phyloP scores from a whole-genome alignment of 805 yeast genomes.

The Kluyveromyces starmeri region DNA sequence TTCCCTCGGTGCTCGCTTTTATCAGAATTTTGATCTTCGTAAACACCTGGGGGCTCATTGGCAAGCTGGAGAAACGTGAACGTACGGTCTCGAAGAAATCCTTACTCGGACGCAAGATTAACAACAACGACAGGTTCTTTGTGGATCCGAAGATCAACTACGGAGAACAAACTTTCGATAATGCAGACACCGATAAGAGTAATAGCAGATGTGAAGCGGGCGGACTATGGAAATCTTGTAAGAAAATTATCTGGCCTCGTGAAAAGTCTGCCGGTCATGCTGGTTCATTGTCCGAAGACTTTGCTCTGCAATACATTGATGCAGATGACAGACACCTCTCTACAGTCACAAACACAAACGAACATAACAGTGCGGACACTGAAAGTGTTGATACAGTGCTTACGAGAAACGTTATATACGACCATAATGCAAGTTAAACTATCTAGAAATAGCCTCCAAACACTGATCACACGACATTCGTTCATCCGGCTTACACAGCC shows the following conservation, averaged over 20 bases:
- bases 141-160: constrained; percentile 19
- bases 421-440: constrained; percentile 10
- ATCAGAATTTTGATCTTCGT: constrained; percentile 23
- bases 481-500: too few species aligned
- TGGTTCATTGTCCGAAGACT: neutral
- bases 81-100: constrained; percentile 20
- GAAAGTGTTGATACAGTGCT: constrained; percentile 25
- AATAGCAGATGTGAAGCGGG: neutral
- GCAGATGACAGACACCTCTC: neutral
- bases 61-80: constrained; percentile 24
- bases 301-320: neutral
- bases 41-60: constrained; percentile 28
- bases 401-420: constrained; percentile 25
- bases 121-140: constrained; percentile 23
- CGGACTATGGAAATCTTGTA: neutral
- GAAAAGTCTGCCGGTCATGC: neutral
- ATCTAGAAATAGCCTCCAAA: too few species aligned
- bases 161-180: neutral
- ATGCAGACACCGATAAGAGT: too few species aligned
- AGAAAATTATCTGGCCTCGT: neutral
- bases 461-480: too few species aligned
- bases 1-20: constrained; percentile 15
- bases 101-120: constrained; percentile 25
- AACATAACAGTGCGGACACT: constrained; percentile 5
- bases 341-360: neutral